phyloP scores from a whole-genome alignment of 352 stramenopile genomes.

The Pilasporangium apinafurcum region DNA sequence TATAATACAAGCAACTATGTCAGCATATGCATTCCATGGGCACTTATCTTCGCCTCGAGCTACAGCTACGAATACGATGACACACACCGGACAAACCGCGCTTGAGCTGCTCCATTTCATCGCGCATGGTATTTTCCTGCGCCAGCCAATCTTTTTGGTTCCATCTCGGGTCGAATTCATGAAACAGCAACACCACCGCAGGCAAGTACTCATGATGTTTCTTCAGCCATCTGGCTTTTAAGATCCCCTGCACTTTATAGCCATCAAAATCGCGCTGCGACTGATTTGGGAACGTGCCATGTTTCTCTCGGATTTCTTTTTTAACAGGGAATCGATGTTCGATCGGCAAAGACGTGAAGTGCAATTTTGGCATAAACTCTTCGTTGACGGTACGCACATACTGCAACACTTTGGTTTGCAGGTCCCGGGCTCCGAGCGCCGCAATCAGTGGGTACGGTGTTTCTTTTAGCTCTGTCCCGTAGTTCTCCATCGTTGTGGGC shows the following conservation, averaged over 20 bases:
- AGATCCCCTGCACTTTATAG: conserved; percentile 55
- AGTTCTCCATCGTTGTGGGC: conserved; percentile 65
- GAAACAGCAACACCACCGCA: conserved; percentile 74
- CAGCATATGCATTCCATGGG: neutral
- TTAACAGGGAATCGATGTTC: conserved; percentile 77
- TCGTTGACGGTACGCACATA: conserved; percentile 70
- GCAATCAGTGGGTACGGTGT: conserved; percentile 82
- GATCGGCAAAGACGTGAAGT: conserved; percentile 59
- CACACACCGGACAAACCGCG: conserved; percentile 28
- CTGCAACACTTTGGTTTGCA: conserved; percentile 69
- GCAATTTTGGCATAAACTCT: conserved; percentile 76
- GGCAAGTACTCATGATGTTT: conserved; percentile 83
- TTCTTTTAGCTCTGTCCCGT: conserved; percentile 79
- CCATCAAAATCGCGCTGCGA: conserved; percentile 80
- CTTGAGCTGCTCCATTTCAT: conserved; percentile 74
- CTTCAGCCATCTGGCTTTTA: conserved; percentile 82
- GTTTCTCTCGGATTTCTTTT: conserved; percentile 82
- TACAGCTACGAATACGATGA: neutral
- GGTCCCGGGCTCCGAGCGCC: conserved; percentile 62
- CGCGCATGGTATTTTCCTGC: conserved; percentile 57
- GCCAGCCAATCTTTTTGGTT: conserved; percentile 61
- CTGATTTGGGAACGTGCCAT: conserved; percentile 79
- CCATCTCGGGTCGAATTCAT: conserved; percentile 81
- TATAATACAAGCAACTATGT: conserved; percentile 1
- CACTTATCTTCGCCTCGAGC: neutral